Evolutionary conservation across 2,329 filamentous ascomycete genomes (phyloP), one percentile per base, ranked within the genome.

Genomic region (Xylariaceae sp.): DNA sequence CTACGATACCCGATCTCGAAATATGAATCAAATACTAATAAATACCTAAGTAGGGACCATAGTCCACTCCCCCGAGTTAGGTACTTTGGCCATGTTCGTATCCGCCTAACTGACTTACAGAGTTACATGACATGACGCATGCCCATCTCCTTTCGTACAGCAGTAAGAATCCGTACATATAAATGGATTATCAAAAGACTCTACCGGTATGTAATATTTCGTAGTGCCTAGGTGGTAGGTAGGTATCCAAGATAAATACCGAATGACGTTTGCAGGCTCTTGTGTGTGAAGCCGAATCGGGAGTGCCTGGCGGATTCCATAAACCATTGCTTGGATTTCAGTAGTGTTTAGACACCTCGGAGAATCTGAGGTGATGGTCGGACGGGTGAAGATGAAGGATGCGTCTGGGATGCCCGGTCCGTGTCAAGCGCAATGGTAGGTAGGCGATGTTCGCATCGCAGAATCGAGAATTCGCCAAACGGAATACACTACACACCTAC

Each of bases 121-220:
- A 10, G 49, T 51, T 51, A 51, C 49, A 51, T 51, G 49, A 9
- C 49, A 51, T 51, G 49, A 51, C 34, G 49, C 49, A 51, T 34
- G 11, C n/a, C 34, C 17, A 11, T 35, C 49, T 45, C 41, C 41
- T 45, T n/a, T 45, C 13, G 10, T 45, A 13, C 41, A 4, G 10
- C 11, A 3, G 17, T 18, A 18, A 18, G 17, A 18, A 4, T 9
- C 37, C 37, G 11, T 13, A 9, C 11, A 9, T 41, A 41, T 4
- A 39, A 41, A 41, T 1, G 41, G 41, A 45, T 13, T 13, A 45
- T 15, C 13, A n/a, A 45, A 30, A 30, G 23, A 30, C 23, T 4
- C 23, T 30, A 30, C 23, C 23, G 23, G 4, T 30, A 30, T 5
- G 23, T 30, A 5, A 30, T 2, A 18, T 2, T 18, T 18, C 17